Evolutionary conservation across 1,139 yeast genomes (phyloP).

Genomic region (Pichia sp.): DNA sequence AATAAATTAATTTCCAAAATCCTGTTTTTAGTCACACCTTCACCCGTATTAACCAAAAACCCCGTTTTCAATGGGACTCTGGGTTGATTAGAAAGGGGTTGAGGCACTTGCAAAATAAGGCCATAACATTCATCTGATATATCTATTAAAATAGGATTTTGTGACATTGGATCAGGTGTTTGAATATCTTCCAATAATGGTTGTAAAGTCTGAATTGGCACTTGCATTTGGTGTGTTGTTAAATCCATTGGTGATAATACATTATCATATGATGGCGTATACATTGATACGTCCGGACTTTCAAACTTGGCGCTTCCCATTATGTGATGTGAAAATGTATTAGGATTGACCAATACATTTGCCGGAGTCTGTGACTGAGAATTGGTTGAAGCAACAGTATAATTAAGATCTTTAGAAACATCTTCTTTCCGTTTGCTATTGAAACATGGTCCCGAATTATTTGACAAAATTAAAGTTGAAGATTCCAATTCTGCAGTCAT

Average conservation of each 20-base stretch:
- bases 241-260: constrained; percentile 31
- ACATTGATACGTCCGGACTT: constrained; percentile 18
- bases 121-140: constrained; percentile 57
- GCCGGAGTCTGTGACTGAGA: constrained; percentile 25
- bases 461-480: constrained; percentile 48
- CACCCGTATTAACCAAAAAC: constrained; percentile 44
- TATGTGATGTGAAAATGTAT: constrained; percentile 6
- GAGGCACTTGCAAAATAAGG: constrained; percentile 51
- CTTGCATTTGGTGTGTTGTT: constrained; percentile 9
- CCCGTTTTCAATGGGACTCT: constrained; percentile 69
- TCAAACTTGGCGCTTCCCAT: constrained; percentile 16
- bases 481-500: constrained; percentile 67
- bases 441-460: constrained; percentile 17
- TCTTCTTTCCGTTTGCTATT: constrained; percentile 13
- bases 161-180: constrained; percentile 21
- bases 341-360: constrained; percentile 8
- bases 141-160: constrained; percentile 39
- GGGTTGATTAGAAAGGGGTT: constrained; percentile 64
- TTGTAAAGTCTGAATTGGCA: constrained; percentile 14
- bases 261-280: constrained; percentile 26
- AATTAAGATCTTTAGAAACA: constrained; percentile 18
- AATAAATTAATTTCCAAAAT: constrained; percentile 54
- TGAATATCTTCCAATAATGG: constrained; percentile 11
- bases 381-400: constrained; percentile 25
- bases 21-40: constrained; percentile 25